Conservation (phyloP, 2,329 filamentous ascomycete species). For the Scopulariopsis brevicaulis region DNA sequence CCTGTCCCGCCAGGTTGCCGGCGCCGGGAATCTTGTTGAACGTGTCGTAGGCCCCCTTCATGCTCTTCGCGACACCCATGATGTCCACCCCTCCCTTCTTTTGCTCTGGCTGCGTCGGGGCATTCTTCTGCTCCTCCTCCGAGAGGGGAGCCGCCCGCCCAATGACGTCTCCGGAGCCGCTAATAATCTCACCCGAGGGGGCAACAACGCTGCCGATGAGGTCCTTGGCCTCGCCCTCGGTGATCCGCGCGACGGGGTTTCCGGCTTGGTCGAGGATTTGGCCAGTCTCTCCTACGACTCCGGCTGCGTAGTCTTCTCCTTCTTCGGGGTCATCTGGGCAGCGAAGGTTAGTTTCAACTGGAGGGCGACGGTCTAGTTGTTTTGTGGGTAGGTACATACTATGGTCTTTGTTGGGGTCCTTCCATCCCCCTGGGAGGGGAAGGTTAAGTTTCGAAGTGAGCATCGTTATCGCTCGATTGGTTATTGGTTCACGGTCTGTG, state of each 20-base stretch:
- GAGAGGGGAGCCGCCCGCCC: conserved; percentile 45
- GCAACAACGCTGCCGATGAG: conserved; percentile 28
- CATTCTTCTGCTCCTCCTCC: conserved; percentile 13
- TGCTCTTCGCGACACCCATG: neutral
- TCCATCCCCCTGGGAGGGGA: conserved; percentile 1
- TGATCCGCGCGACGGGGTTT: conserved; percentile 28
- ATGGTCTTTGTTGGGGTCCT: neutral
- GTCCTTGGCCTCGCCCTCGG: conserved; percentile 25
- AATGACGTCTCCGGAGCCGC: conserved; percentile 25
- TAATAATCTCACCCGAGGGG: conserved; percentile 21
- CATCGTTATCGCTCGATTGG: neutral
- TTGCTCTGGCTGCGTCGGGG: neutral
- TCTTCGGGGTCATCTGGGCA: neutral
- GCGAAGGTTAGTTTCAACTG: neutral
- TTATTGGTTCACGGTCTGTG: neutral
- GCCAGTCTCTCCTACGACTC: conserved; percentile 30
- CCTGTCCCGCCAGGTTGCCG: neutral
- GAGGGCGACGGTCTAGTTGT: neutral
- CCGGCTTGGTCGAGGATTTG: conserved; percentile 32
- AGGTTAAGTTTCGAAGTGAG: conserved; percentile 2
- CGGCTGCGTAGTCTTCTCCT: conserved; percentile 22
- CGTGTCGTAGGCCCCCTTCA: neutral
- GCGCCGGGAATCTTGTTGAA: neutral
- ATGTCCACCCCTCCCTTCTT: neutral
- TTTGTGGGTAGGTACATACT: neutral